Base-by-base conservation (phyloP, 169 alveolate species). In the Plasmodium falciparum region DNA sequence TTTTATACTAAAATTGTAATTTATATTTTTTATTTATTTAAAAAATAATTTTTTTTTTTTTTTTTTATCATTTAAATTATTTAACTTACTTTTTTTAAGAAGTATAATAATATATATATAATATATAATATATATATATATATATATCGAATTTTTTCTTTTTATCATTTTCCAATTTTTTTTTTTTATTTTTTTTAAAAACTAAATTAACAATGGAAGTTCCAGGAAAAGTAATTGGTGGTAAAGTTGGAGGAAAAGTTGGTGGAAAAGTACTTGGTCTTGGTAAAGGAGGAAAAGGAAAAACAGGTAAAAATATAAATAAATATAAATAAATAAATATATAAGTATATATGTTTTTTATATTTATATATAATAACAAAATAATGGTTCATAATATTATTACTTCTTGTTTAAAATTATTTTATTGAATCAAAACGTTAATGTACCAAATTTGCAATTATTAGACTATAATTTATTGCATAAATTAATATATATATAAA, bases 191-290 rank as follows among this genome's bases (percentile, higher is more conserved):
- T 49, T 20, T 58, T 71, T 22, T 62, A 39, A 13, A 65, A 43
- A 66, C 4, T 71, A 8, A 70, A 71, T 3, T 61, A 74, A 74
- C 13, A 11, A 86, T 86, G 92, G 92, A 86, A 71, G 92, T 86
- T 58, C 74, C 92, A 71, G 92, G 92, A 86, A 86, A 86, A 86
- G 88, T 93, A 88, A 95, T 95, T 63, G 97, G 97, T 83, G 97
- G 97, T 24, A 95, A 95, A 67, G 95, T 95, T 15, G 97, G 97
- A 76, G 97, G 97, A 86, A 95, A 95, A 89, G 95, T 95, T 20
- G 97, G 97, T 71, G 97, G 97, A 47, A 95, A 95, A 75, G 93
- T 93, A 47, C 94, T 94, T 90, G 96, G 96, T 83, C 92, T 94
- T 74, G 96, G 96, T 33, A 94, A 94, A 88, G 96, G 96, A 80